Conservation (phyloP, 306 rosid genomes). For the Fagus crenata region DNA sequence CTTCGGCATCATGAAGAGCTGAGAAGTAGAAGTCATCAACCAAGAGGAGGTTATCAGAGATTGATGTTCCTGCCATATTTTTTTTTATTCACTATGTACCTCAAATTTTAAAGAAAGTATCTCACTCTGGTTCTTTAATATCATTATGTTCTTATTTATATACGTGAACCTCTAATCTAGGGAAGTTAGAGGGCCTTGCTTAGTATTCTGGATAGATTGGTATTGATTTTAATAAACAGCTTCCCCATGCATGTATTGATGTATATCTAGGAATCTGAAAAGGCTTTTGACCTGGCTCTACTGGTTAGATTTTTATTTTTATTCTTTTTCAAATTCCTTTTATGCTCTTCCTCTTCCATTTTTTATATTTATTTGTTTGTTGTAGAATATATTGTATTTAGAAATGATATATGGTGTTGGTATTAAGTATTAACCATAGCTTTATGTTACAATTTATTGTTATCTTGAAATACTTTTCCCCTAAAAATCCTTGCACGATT, state of each 20-base stretch:
- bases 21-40: conserved; percentile 66
- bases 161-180: neutral
- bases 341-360: neutral
- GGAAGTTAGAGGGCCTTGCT: conserved; percentile 10
- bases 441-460: no score
- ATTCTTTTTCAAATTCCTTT: neutral
- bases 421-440: no score
- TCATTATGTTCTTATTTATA: neutral
- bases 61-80: conserved; percentile 25
- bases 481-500: no score
- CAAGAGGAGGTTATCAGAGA: neutral
- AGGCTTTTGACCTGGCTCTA: neutral
- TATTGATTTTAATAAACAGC: neutral
- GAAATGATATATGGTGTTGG: no score
- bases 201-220: conserved; percentile 13
- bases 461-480: no score
- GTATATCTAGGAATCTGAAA: neutral
- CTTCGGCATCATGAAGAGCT: conserved; percentile 43
- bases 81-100: neutral
- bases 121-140: neutral
- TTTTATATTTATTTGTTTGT: no score
- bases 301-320: neutral
- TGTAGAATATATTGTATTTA: no score
- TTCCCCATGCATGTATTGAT: neutral
- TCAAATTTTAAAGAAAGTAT: neutral